Evolutionary conservation across 371 early-diverging fungal genomes (phyloP), one percentile per base, ranked within the genome.

Genomic region (Lichtheimia ramosa): DNA sequence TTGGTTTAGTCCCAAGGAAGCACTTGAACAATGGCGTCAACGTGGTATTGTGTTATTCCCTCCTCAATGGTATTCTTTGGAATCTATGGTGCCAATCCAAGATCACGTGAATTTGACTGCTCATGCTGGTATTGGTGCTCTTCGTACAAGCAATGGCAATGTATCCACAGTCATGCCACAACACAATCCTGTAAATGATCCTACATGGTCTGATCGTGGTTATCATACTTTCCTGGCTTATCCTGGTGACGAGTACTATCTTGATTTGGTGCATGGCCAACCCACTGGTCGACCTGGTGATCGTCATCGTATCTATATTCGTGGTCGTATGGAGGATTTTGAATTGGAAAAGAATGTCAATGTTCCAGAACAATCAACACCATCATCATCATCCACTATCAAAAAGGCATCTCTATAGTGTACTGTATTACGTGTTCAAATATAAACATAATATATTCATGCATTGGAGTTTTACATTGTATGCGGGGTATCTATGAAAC

Each of bases 1-100:
- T 25, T 94, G 93, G 93, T 65, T 85, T 25, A 79, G 81, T 3
- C 94, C 94, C 0, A 70, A 72, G 51, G 82, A 89, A 62, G 79
- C 72, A 8, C 41, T 79, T n/a, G 21, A 54, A 6, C 51, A 50
- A 41, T 68, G 62, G 40, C 16, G 64, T 13, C 43, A 68, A 14
- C 56, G 65, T 18, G 48, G 75, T 23, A 64, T 79, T 2, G 56
- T 74, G 1, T 46, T 74, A 34, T 79, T 86, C 39, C 90, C 90
- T 18, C 91, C 91, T 14, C 91, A 91, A 69, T 89, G 83, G 74
- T 86, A 86, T 41, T 68, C 83, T 0, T 56, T 91, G 18, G 43
- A 70, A 5, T 59, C 76, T 14, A 59, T 91, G 65, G 53, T 61
- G 21, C 58, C 66, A 15, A 34, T 71, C 18, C 43, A 61, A 5